Evolutionary conservation across 768 basidiomycete genomes (phyloP), one percentile per base, ranked within the genome.

Genomic region (Termitomyces sp.): DNA sequence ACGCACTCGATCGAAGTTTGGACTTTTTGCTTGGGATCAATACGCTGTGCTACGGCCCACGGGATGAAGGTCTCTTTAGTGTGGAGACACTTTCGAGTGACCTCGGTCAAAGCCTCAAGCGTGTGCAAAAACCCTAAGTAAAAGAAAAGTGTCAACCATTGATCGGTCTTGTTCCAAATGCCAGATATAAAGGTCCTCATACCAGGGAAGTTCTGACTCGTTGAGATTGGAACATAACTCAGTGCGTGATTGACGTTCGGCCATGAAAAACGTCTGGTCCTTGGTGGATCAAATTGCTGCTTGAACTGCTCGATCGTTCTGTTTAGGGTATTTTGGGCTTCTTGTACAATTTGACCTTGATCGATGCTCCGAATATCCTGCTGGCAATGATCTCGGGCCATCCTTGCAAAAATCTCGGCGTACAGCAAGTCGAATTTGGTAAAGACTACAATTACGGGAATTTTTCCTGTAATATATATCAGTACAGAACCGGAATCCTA

Each of bases 31-130:
- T 56, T 48, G 26, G 43, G 42, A 32, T 56, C 37, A 10, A 56
- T 48, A 22, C 55, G 55, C 16, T 56, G 55, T 18, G 55, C 55
- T n/a, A 56, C 55, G 9, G 55, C 55, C 46, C 53, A 54, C 3
- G 53, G 53, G 20, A 46, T 32, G 10, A 54, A 54, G 24, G 39
- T 32, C 42, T 54, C 53, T 46, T 46, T n/a, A 7, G 53, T 54
- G 4, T 54, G 39, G 4, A 54, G 42, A 54, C 53, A 53, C 31
- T 24, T 39, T 34, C 22, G 22, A 13, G 53, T 54, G 43, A 44
- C 41, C n/a, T 46, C 42, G 6, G 49, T 50, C 34, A 50, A 37
- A 8, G 36, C 32, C 34, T 24, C 34, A 2, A 50, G 49, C 26
- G 49, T 50, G 7, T 24, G 49, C 20, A 50, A 24, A 50, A 50